Percentiles rank a stretch among this genome's conserved stretches.
Conservation (phyloP, 805 yeast species). For the Lachancea fermentati region DNA sequence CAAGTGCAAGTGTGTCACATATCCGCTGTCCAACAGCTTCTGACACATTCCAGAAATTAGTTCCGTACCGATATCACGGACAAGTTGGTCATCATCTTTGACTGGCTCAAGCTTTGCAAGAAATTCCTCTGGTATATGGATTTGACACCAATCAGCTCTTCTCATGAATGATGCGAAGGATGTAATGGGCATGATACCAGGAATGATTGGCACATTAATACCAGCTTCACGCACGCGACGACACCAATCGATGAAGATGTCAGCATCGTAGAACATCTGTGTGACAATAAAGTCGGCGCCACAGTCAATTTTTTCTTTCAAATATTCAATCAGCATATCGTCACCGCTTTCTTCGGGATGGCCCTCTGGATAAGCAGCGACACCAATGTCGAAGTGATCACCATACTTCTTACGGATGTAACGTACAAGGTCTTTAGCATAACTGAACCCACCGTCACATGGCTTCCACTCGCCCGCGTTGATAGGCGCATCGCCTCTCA, state of each 20-base stretch:
- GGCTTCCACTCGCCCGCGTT: constrained; percentile 39
- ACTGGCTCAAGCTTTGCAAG: constrained; percentile 66
- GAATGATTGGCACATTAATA: constrained; percentile 80
- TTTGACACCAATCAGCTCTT: constrained; percentile 92
- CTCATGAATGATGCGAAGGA: constrained; percentile 88
- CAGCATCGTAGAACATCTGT: constrained; percentile 95
- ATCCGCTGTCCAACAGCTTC: constrained; percentile 61
- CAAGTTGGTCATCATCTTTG: constrained; percentile 84
- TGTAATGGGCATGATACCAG: constrained; percentile 99
- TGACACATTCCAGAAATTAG: constrained; percentile 80
- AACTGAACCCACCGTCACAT: constrained; percentile 68
- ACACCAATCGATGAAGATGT: constrained; percentile 79
- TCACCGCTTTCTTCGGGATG: constrained; percentile 78
- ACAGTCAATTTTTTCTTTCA: constrained; percentile 85
- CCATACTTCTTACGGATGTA: constrained; percentile 78
- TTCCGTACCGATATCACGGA: constrained; percentile 79
- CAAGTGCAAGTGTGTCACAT: constrained; percentile 82
- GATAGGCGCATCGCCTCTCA: constrained; percentile 92
- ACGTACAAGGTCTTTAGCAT: constrained; percentile 79
- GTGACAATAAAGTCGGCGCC: constrained; percentile 94
- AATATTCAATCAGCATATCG: constrained; percentile 47
- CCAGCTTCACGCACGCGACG: constrained; percentile 61
- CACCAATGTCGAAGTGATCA: constrained; percentile 87
- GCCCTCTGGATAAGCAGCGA: constrained; percentile 97
- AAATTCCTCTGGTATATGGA: constrained; percentile 71